A percentile compares a stretch with the other conserved stretches of the same genome.
Evolutionary conservation across 805 yeast species (phyloP).

Genomic region (Komagataella phaffii): DNA sequence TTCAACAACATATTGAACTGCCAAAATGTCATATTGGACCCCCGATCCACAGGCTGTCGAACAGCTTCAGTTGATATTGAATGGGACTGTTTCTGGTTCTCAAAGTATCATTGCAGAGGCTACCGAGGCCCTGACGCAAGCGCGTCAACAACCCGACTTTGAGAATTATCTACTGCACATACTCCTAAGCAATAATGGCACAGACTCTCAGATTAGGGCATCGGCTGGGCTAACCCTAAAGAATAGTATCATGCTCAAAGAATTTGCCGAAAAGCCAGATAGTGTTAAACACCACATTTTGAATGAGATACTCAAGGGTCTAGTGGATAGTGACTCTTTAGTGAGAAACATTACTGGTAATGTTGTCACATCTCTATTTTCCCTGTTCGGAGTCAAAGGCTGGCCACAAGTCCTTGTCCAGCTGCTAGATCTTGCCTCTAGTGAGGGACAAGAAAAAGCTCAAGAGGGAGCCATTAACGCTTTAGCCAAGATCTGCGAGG

Average conservation of each 20-base stretch:
- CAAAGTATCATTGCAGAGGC: slow-evolving; percentile 47
- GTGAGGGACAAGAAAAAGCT: slow-evolving; percentile 25
- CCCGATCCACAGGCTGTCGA: slow-evolving; percentile 49
- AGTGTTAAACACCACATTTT: slow-evolving; percentile 20
- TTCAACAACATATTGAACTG: background rate
- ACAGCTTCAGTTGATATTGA: slow-evolving; percentile 54
- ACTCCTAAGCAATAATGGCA: slow-evolving; percentile 37
- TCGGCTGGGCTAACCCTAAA: slow-evolving; percentile 82
- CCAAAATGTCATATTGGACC: slow-evolving; percentile 40
- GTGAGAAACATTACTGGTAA: slow-evolving; percentile 85
- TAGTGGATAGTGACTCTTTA: slow-evolving; percentile 38
- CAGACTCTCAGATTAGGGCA: slow-evolving; percentile 54
- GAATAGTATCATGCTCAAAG: slow-evolving; percentile 41
- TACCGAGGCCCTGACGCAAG: slow-evolving; percentile 57
- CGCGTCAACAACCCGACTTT: slow-evolving; percentile 61
- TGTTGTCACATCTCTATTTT: slow-evolving; percentile 72
- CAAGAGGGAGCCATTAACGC: slow-evolving; percentile 76
- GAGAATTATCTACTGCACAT: slow-evolving; percentile 69
- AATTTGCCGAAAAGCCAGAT: slow-evolving; percentile 15
- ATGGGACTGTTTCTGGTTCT: slow-evolving; percentile 57
- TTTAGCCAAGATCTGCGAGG: slow-evolving; percentile 82
- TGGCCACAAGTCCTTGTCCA: slow-evolving; percentile 73
- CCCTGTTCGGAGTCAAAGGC: slow-evolving; percentile 44
- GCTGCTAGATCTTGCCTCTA: slow-evolving; percentile 44
- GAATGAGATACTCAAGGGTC: slow-evolving; percentile 26